These are phyloP conservation scores for Fagus sylvatica DNA, from an alignment of 306 rosid genomes.

Conservation along the genomic window DNA sequence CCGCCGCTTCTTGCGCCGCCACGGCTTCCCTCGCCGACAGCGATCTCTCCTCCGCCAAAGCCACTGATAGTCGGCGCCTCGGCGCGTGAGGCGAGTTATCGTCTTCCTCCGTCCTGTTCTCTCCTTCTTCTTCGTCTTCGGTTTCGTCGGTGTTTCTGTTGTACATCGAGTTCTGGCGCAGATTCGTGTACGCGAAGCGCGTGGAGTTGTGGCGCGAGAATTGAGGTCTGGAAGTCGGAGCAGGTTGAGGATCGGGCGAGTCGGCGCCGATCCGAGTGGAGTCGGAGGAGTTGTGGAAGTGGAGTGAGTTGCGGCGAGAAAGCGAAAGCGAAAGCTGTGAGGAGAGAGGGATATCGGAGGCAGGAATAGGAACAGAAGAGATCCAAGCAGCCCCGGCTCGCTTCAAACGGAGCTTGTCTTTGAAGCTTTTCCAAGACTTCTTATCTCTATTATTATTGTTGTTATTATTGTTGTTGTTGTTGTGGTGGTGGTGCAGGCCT, in stretches of 20 bases:
- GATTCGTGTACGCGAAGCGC: not conserved
- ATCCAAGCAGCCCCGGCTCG: slow-evolving; percentile 75
- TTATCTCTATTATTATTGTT: slow-evolving; percentile 42
- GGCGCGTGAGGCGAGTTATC: slow-evolving; percentile 32
- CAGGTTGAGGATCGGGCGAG: too few relatives aligned
- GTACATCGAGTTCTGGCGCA: not conserved
- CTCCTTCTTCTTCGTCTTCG: slow-evolving; percentile 23
- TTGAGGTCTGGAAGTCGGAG: slow-evolving; percentile 19
- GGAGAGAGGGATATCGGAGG: slow-evolving; percentile 53
- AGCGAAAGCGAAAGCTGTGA: not conserved
- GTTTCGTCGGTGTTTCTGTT: slow-evolving; percentile 22
- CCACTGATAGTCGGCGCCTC: slow-evolving; percentile 36
- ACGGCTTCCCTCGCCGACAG: slow-evolving; percentile 55
- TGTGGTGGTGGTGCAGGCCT: slow-evolving; percentile 12
- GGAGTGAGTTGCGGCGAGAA: slow-evolving; percentile 21
- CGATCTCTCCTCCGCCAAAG: slow-evolving; percentile 45
- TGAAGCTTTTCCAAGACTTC: slow-evolving; percentile 72
- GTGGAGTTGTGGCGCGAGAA: slow-evolving; percentile 42
- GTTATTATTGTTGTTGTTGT: slow-evolving; percentile 30
- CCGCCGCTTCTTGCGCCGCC: slow-evolving; percentile 51
- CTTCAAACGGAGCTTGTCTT: slow-evolving; percentile 65
- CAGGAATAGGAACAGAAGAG: slow-evolving; percentile 53
- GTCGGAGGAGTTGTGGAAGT: not conserved
- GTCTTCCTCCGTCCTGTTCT: not conserved
- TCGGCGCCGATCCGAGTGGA: too few relatives aligned